Percentiles rank a stretch among this genome's conserved stretches.
Conservation (phyloP, 2,329 filamentous ascomycete genomes). For the Ramularia collo-cygni region DNA sequence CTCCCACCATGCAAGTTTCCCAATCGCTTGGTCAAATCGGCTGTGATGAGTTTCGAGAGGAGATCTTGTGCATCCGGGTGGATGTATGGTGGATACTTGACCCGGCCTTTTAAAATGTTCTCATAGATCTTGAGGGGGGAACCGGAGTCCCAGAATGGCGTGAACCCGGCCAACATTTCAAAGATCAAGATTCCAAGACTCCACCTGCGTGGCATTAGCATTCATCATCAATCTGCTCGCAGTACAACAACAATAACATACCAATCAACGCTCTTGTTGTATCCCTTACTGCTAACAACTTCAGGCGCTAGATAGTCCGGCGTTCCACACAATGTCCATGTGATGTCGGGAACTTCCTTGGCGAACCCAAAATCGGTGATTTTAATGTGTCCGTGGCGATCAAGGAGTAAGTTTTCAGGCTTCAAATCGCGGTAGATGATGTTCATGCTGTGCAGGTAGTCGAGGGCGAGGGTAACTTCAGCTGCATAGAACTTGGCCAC, state of each 20-base stretch:
- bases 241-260: slow-evolving; percentile 43
- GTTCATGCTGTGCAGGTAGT: slow-evolving; percentile 89
- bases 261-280: slow-evolving; percentile 99
- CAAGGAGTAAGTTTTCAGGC: slow-evolving; percentile 85
- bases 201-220: slow-evolving; percentile 60
- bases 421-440: slow-evolving; percentile 98
- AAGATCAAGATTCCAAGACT: slow-evolving; percentile 97
- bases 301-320: slow-evolving; percentile 96
- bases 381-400: slow-evolving; percentile 82
- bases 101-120: slow-evolving; percentile 90
- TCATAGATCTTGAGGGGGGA: slow-evolving; percentile 99
- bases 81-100: slow-evolving; percentile 96
- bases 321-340: slow-evolving; percentile 96
- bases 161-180: slow-evolving; percentile 98
- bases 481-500: slow-evolving; percentile 99
- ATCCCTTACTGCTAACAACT: slow-evolving; percentile 97
- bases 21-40: slow-evolving; percentile 87
- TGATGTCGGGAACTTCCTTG: slow-evolving; percentile 97
- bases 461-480: slow-evolving; percentile 89
- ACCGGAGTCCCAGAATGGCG: slow-evolving; percentile 96
- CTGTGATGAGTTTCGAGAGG: slow-evolving; percentile 85
- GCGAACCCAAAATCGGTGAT: slow-evolving; percentile 95
- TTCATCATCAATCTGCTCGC: no score
- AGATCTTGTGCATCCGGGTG: slow-evolving; percentile 91
- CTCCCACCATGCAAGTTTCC: slow-evolving; percentile 89